A percentile compares a stretch with the other conserved stretches of the same genome.
Evolutionary conservation across 2,329 filamentous ascomycete genomes (phyloP).

Genomic region (Fusarium oligoseptatum): DNA sequence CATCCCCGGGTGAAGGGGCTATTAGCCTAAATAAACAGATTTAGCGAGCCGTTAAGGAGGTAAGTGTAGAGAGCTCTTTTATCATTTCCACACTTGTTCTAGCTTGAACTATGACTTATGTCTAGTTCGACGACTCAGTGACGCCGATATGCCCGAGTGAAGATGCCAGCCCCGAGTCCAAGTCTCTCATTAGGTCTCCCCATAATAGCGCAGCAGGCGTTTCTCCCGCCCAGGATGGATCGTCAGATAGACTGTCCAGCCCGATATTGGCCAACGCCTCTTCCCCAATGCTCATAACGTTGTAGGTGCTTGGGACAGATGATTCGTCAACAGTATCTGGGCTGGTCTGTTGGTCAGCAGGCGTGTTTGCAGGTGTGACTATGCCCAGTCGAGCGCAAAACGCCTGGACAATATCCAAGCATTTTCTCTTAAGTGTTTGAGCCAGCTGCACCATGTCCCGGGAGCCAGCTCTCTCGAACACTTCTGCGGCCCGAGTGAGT

Average conservation of each 20-base stretch:
- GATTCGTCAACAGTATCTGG: not conserved
- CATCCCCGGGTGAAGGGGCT: not conserved
- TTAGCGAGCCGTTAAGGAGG: not conserved
- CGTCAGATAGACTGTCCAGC: slow-evolving; percentile 7
- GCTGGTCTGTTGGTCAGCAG: slow-evolving; percentile 1
- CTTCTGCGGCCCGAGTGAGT: slow-evolving; percentile 22
- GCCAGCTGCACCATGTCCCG: slow-evolving; percentile 15
- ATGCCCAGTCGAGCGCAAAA: slow-evolving; percentile 42
- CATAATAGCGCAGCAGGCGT: slow-evolving; percentile 33
- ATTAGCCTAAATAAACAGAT: not conserved
- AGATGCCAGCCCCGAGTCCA: slow-evolving; percentile 35
- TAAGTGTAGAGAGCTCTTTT: not conserved
- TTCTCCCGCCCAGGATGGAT: slow-evolving; percentile 33
- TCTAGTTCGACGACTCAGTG: not conserved
- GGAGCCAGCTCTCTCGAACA: slow-evolving; percentile 29
- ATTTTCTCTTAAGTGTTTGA: slow-evolving; percentile 22
- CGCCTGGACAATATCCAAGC: slow-evolving; percentile 31
- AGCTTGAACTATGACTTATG: not conserved
- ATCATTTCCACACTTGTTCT: not conserved
- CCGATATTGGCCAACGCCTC: slow-evolving; percentile 5
- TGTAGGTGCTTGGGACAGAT: slow-evolving; percentile 1
- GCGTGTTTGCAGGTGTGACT: slow-evolving; percentile 23
- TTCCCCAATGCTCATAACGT: slow-evolving; percentile 31
- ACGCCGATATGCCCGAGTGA: slow-evolving; percentile 46
- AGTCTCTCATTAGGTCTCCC: slow-evolving; percentile 41